These are phyloP conservation scores for Coemansia sp. DNA, from an alignment of 192 early-diverging fungal genomes.

Conservation along the genomic window DNA sequence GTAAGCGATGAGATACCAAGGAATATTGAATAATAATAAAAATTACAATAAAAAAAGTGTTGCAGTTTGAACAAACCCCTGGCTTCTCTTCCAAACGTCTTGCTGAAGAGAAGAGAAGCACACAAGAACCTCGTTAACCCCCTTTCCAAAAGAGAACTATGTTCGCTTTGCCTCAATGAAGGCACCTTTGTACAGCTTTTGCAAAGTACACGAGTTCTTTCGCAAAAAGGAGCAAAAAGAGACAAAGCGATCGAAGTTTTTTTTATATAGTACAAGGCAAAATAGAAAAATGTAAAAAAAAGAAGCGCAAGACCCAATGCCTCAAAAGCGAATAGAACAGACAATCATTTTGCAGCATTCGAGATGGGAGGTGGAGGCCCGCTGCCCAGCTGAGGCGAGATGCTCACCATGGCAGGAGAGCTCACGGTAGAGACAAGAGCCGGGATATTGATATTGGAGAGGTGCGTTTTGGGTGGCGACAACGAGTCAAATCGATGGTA, in stretches of 20 bases:
- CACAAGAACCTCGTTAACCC: not conserved
- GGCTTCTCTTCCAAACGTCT: not conserved
- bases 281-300: not conserved
- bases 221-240: not conserved
- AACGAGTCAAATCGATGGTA: not conserved
- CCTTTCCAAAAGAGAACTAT: not conserved
- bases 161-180: not conserved
- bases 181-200: no score
- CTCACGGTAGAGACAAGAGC: constrained; percentile 12
- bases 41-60: not conserved
- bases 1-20: not conserved
- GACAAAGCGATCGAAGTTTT: not conserved
- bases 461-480: constrained; percentile 5
- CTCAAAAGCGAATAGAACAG: not conserved
- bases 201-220: not conserved
- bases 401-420: constrained; percentile 7
- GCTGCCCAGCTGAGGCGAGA: constrained; percentile 26
- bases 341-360: constrained; percentile 24
- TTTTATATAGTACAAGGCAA: constrained; percentile 5
- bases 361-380: constrained; percentile 16
- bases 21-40: not conserved
- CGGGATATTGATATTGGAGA: constrained; percentile 13
- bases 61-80: not conserved
- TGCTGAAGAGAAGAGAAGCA: not conserved
- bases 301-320: not conserved